Conservation (phyloP, 495 filamentous ascomycete species). For the Venustampulla echinocandica region DNA sequence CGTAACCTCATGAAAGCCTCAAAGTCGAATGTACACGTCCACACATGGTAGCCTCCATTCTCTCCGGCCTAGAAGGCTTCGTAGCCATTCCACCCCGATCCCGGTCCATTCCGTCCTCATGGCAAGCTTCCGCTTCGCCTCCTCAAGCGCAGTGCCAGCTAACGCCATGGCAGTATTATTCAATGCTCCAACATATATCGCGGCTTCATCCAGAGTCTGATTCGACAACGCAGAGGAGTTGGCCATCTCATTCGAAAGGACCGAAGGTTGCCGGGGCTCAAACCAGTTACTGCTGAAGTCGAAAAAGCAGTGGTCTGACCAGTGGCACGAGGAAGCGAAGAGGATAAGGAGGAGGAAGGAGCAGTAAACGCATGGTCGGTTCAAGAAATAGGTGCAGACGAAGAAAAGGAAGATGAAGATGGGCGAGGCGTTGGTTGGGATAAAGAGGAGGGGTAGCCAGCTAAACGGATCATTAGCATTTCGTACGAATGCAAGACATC, state of each 20-base stretch:
- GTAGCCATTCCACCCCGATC: slow-evolving; percentile 72
- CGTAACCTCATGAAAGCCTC: too few relatives aligned
- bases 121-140: slow-evolving; percentile 40
- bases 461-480: slow-evolving; percentile 26
- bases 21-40: slow-evolving; percentile 63
- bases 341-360: slow-evolving; percentile 80
- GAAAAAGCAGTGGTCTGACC: slow-evolving; percentile 84
- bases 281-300: slow-evolving; percentile 81
- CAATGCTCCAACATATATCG: slow-evolving; percentile 37
- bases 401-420: slow-evolving; percentile 88
- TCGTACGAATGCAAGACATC: background rate
- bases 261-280: slow-evolving; percentile 37
- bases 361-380: slow-evolving; percentile 86
- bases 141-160: slow-evolving; percentile 56
- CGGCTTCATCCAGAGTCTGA: slow-evolving; percentile 15
- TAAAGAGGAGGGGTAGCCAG: slow-evolving; percentile 67
- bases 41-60: slow-evolving; percentile 82
- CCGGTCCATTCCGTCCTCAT: slow-evolving; percentile 63
- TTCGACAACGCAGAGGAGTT: slow-evolving; percentile 15
- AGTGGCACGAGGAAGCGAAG: slow-evolving; percentile 83
- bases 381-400: slow-evolving; percentile 80
- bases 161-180: slow-evolving; percentile 62
- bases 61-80: slow-evolving; percentile 61
- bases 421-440: slow-evolving; percentile 69
- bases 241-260: slow-evolving; percentile 3